phyloP scores from a whole-genome alignment of 805 yeast species.

The Maudiozyma serrabonitensis region DNA sequence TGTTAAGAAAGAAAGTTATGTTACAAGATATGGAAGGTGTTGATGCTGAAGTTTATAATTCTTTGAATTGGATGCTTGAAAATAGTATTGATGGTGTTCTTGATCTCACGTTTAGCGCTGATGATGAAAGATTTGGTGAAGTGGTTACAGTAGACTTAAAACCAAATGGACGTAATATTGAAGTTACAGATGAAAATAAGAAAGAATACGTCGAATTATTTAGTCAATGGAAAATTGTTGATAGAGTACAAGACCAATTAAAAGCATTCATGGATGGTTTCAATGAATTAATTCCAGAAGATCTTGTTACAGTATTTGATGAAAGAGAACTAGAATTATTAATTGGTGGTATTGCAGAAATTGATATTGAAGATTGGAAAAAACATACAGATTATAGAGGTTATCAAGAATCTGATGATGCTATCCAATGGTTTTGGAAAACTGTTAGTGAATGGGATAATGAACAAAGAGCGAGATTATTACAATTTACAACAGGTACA shows the following conservation, averaged over 20 bases:
- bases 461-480: conserved; percentile 88
- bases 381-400: conserved; percentile 98
- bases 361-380: conserved; percentile 98
- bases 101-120: conserved; percentile 80
- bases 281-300: conserved; percentile 95
- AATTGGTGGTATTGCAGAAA: conserved; percentile 97
- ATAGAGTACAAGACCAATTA: conserved; percentile 91
- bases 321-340: conserved; percentile 93
- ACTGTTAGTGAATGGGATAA: conserved; percentile 90
- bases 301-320: conserved; percentile 90
- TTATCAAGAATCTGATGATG: conserved; percentile 91
- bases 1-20: conserved; percentile 88
- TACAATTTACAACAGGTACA: conserved; percentile 98
- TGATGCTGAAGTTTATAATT: conserved; percentile 92
- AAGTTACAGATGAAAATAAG: conserved; percentile 90
- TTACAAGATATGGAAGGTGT: conserved; percentile 98
- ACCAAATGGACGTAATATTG: conserved; percentile 78
- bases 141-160: conserved; percentile 82
- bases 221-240: conserved; percentile 91
- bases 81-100: conserved; percentile 84
- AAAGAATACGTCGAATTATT: conserved; percentile 90
- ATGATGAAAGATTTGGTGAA: conserved; percentile 93
- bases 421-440: conserved; percentile 98
- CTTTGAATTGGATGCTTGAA: conserved; percentile 90
- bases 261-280: conserved; percentile 95